Conservation (phyloP, 371 early-diverging fungal species). For the Catenaria anguillulae region DNA sequence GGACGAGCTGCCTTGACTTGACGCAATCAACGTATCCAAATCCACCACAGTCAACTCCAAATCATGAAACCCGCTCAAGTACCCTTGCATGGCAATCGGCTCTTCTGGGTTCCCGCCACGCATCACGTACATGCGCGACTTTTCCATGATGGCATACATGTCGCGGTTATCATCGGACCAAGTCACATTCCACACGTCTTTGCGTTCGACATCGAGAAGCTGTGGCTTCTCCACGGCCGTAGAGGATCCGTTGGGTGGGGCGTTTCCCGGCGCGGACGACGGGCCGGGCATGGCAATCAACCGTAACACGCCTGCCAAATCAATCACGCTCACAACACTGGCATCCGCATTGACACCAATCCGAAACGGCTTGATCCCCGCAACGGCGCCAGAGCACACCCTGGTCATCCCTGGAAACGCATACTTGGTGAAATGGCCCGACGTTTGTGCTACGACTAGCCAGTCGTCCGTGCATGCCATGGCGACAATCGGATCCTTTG, state of each 20-base stretch:
- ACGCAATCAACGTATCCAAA: slow-evolving; percentile 30
- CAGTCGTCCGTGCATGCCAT: slow-evolving; percentile 20
- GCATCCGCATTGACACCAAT: slow-evolving; percentile 26
- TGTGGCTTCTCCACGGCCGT: neutral
- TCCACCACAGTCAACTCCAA: slow-evolving; percentile 26
- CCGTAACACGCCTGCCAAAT: slow-evolving; percentile 25
- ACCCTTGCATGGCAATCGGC: slow-evolving; percentile 30
- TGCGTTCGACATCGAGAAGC: slow-evolving; percentile 30
- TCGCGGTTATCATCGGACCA: slow-evolving; percentile 41
- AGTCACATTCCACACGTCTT: slow-evolving; percentile 36
- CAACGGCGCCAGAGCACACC: slow-evolving; percentile 17
- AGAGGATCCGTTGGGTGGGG: neutral
- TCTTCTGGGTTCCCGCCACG: slow-evolving; percentile 32
- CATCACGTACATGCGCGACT: slow-evolving; percentile 31
- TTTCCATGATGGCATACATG: slow-evolving; percentile 34
- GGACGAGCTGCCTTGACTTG: too few relatives aligned
- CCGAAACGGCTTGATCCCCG: slow-evolving; percentile 18
- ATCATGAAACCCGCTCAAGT: slow-evolving; percentile 26
- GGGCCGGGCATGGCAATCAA: neutral
- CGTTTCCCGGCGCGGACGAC: neutral
- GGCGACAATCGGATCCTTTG: slow-evolving; percentile 4
- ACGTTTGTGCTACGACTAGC: slow-evolving; percentile 23
- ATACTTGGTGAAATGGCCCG: slow-evolving; percentile 23
- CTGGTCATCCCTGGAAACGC: slow-evolving; percentile 21
- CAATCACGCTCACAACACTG: slow-evolving; percentile 22